Base-by-base conservation (phyloP, 2,329 filamentous ascomycete species). In the Lasiodiplodia theobromae region DNA sequence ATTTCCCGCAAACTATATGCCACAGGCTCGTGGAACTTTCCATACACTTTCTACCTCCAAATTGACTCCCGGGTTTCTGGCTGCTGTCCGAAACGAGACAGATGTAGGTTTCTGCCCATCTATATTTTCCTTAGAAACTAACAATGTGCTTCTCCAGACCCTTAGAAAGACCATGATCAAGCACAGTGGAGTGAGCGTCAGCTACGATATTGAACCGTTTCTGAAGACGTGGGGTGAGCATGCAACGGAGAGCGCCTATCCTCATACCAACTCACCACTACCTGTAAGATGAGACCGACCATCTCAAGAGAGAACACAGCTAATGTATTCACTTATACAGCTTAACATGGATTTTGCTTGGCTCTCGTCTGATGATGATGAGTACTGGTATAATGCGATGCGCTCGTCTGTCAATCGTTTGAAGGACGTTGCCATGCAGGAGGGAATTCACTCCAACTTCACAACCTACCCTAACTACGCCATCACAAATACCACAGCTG, bases 291-390 rank as follows among this genome's bases (percentile, higher is more conserved):
- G 3, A 34, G 23, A 28, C 52, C 52, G 5, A 11, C 6, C 52
- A n/a, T 2, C 8, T 6, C n/a, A 28, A 31, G 25, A 47, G 12
- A 38, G 14, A 31, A 3, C 2, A 21, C 38, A 12, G 38, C 38
- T 62, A 25, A 62, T 31, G 14, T 5, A 31, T 10, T 16, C 4
- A 11, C 12, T n/a, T 12, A 7, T 16, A 51, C 25, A 63, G 58
- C 58, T 63, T 16, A 63, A 63, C 40, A 18, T 63, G 40, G 47
- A 63, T 40, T 51, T 63, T 18, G 58, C 58, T 28, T 63, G 58
- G 58, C 16, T 63, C 25, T 63, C 44, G 11, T 6, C 38, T 3
- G 40, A 49, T 18, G 58, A 63, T 18, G 58, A 63, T 16, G 40
- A 49, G 14, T 63, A 51, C 44, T 63, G 58, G 58, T 37, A 63